Evolutionary conservation across 176 grass and related monocot genomes (phyloP).

Genomic region (Zoysia pacifica): DNA sequence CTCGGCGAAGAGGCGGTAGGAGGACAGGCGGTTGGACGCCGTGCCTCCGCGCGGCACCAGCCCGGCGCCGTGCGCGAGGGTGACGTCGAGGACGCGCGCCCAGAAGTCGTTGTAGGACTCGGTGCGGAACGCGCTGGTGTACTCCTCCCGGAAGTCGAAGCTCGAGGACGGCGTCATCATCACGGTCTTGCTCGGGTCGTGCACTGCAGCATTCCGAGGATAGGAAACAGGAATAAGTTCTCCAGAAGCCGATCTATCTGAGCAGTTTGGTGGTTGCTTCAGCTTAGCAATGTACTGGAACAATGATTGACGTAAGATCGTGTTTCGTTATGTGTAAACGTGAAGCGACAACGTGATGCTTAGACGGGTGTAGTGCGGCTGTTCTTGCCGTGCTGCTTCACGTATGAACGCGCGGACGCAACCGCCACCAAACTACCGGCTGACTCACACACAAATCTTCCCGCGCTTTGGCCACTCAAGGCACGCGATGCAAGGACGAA

Average conservation of each 20-base stretch:
- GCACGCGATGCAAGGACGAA: no score
- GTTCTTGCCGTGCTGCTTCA: slow-evolving; percentile 32
- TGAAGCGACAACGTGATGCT: slow-evolving; percentile 21
- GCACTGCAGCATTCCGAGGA: not conserved
- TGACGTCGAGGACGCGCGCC: slow-evolving; percentile 81
- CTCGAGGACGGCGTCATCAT: slow-evolving; percentile 32
- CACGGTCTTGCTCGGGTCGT: slow-evolving; percentile 4
- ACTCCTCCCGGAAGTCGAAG: slow-evolving; percentile 83
- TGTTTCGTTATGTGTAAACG: slow-evolving; percentile 29
- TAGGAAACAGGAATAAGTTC: no score
- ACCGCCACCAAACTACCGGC: slow-evolving; percentile 8
- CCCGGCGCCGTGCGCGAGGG: slow-evolving; percentile 70
- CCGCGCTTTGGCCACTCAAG: no score
- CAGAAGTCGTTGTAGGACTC: slow-evolving; percentile 97
- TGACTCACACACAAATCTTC: not conserved
- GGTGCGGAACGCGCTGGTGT: slow-evolving; percentile 88
- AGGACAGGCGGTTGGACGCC: slow-evolving; percentile 57
- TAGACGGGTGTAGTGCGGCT: not conserved
- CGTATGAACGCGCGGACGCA: slow-evolving; percentile 37
- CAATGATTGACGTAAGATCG: not conserved
- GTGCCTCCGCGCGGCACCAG: slow-evolving; percentile 43
- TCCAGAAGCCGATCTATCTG: not conserved
- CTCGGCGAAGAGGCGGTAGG: slow-evolving; percentile 72
- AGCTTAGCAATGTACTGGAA: not conserved
- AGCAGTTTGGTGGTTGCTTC: not conserved